phyloP scores from a whole-genome alignment of 2,329 filamentous ascomycete genomes.

The Tolypocladium nubicola region DNA sequence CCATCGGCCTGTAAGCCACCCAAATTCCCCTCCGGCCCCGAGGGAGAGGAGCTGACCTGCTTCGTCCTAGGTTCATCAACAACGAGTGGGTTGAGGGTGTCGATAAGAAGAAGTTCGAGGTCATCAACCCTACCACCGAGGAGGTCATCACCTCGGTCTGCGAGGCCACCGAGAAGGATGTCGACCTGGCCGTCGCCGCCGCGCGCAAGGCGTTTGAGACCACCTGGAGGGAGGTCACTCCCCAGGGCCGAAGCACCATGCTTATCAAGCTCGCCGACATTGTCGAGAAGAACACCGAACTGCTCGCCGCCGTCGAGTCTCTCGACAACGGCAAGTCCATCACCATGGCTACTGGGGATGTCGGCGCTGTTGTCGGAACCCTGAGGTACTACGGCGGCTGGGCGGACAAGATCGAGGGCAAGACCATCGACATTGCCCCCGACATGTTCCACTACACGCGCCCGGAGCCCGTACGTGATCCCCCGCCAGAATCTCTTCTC shows the following conservation, averaged over 20 bases:
- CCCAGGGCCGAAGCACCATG: constrained; percentile 58
- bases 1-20: constrained; percentile 47
- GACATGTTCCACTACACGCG: constrained; percentile 76
- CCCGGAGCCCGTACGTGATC: constrained; percentile 54
- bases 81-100: constrained; percentile 73
- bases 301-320: constrained; percentile 73
- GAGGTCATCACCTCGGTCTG: constrained; percentile 73
- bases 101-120: constrained; percentile 85
- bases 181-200: constrained; percentile 69
- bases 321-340: constrained; percentile 84
- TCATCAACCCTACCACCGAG: constrained; percentile 80
- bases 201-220: constrained; percentile 80
- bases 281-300: constrained; percentile 65
- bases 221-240: constrained; percentile 56
- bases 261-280: constrained; percentile 72
- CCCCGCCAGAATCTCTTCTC: neutral
- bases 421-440: constrained; percentile 69
- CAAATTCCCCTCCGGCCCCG: neutral
- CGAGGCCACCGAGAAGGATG: constrained; percentile 83
- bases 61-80: constrained; percentile 65
- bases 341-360: constrained; percentile 64
- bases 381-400: constrained; percentile 71
- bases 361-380: constrained; percentile 55
- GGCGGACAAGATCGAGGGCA: constrained; percentile 86
- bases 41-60: neutral